phyloP scores from a whole-genome alignment of 2,329 filamentous ascomycete genomes.

The Berkeleyomyces basicola region DNA sequence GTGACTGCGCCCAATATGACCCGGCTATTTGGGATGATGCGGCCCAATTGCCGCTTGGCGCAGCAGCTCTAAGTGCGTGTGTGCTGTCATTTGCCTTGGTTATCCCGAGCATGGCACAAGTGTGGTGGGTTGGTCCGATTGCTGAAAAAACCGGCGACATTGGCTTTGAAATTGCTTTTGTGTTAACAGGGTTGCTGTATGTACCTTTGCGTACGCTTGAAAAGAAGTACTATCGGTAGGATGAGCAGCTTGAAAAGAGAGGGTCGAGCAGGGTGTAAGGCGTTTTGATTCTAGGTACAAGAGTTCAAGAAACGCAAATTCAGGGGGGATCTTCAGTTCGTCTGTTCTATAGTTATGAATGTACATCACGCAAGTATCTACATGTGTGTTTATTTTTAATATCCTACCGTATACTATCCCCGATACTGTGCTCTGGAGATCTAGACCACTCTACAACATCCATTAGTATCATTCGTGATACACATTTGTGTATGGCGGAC shows the following conservation, averaged over 20 bases:
- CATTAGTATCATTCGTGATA: too few relatives aligned
- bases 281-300: too few relatives aligned
- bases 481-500: too few relatives aligned
- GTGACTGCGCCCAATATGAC: constrained; percentile 29
- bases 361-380: too few relatives aligned
- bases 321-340: too few relatives aligned
- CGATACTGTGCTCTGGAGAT: too few relatives aligned
- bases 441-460: too few relatives aligned
- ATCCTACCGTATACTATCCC: too few relatives aligned
- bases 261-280: neutral
- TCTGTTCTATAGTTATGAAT: too few relatives aligned
- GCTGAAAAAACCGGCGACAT: constrained; percentile 44
- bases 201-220: constrained; percentile 31
- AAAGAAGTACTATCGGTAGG: constrained; percentile 19
- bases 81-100: constrained; percentile 33
- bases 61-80: constrained; percentile 31
- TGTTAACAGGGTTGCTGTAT: constrained; percentile 31
- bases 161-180: constrained; percentile 47
- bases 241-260: too few relatives aligned
- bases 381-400: too few relatives aligned
- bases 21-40: constrained; percentile 31
- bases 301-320: too few relatives aligned
- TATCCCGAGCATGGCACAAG: constrained; percentile 42
- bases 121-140: constrained; percentile 45
- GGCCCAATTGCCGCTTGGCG: constrained; percentile 27